Base-by-base conservation (phyloP, 805 yeast species). In the Maudiozyma barnettii region DNA sequence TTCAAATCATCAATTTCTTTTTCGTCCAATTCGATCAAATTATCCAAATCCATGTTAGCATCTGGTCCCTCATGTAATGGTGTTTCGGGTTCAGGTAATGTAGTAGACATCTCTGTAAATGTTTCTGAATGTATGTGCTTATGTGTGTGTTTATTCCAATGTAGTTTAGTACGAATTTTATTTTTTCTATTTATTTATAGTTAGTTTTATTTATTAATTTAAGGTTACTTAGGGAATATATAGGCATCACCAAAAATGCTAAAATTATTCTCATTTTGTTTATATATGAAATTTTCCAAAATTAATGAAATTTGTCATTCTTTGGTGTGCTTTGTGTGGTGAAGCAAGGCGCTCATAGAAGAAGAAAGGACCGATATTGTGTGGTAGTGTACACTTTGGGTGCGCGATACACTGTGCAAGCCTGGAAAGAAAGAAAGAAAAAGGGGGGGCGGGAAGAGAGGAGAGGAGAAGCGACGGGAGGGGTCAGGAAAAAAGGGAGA, bases 11-110 rank as follows among this genome's bases (percentile, higher is more conserved):
- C 53, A 5, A 63, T 54, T 37, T 61, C 65, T 18, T 52, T 45
- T 10, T 56, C 62, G 45, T 60, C 60, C 26, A 63, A 40, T 45
- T 61, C 64, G 16, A 55, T 50, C 4, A 63, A 41, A 22, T 50
- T 51, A 45, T 56, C 50, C 21, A 59, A 46, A 43, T 58, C 54
- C 12, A 57, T 38, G 30, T 54, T 55, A 41, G 60, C 59, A 43
- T 63, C 51, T 5, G 67, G 59, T 30, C 51, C 53, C 8, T 61
- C 57, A 49, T 63, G 67, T 22, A 55, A 41, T 3, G 67, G 67
- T 5, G 67, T 63, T 6, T 47, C 53, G 4, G 67, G 67, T 38
- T 57, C 55, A 29, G 58, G n/a, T 42, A 21, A 20, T n/a, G 19
- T 45, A 10, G 22, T 23, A 12, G 45, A 33, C 45, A 43, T 43